Evolutionary conservation across 108 stramenopile genomes (phyloP).

Genomic region (Asterionellopsis glacialis): DNA sequence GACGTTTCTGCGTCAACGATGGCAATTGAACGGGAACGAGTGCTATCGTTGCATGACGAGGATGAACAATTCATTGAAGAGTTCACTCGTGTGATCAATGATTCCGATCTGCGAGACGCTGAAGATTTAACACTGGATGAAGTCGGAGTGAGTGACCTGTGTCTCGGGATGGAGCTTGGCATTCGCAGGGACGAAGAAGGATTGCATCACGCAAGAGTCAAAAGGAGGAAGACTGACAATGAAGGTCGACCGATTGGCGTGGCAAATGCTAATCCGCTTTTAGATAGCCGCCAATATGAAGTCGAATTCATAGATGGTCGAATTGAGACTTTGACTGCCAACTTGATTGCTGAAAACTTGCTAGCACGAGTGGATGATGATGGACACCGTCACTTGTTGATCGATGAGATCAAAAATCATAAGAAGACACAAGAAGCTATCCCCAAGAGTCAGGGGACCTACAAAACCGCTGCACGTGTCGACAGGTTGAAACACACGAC

Average conservation of each 20-base stretch:
- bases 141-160: background rate
- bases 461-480: background rate
- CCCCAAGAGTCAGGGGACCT: slow-evolving; percentile 8
- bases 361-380: slow-evolving; percentile 20
- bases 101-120: background rate
- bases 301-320: slow-evolving; percentile 35
- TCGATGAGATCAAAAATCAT: slow-evolving; percentile 11
- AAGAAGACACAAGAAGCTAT: background rate
- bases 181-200: background rate
- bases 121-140: background rate
- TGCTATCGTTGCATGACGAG: background rate
- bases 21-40: background rate
- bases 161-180: background rate
- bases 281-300: slow-evolving; percentile 26
- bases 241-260: slow-evolving; percentile 14
- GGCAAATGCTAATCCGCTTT: slow-evolving; percentile 17
- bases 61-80: background rate
- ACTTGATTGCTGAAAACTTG: slow-evolving; percentile 27
- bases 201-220: slow-evolving; percentile 10
- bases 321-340: slow-evolving; percentile 14
- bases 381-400: slow-evolving; percentile 12
- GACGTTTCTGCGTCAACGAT: background rate
- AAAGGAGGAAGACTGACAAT: slow-evolving; percentile 3
- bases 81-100: background rate
- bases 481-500: slow-evolving; percentile 2